phyloP scores from a whole-genome alignment of 345 rosid genomes.

The Eucalyptus polyanthemos region DNA sequence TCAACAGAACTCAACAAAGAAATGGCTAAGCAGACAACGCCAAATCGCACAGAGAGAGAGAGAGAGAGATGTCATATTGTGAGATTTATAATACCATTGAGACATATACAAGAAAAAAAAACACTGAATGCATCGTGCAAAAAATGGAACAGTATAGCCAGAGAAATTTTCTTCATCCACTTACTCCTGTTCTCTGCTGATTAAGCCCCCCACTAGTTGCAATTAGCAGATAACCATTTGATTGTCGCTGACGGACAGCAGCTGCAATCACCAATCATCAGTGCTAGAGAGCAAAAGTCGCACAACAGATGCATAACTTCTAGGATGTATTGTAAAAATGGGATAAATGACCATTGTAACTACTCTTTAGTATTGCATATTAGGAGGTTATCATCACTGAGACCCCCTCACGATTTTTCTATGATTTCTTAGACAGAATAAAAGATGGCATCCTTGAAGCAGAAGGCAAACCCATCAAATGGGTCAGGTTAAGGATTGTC shows the following conservation, averaged over 20 bases:
- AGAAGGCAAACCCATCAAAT: not conserved
- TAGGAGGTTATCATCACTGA: not conserved
- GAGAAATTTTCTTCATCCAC: constrained; percentile 6
- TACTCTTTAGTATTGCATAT: not conserved
- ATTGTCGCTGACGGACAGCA: constrained; percentile 42
- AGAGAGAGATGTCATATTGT: not conserved
- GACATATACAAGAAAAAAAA: not conserved
- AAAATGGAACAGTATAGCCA: not conserved
- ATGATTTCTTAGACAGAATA: not conserved
- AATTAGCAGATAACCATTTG: constrained; percentile 94
- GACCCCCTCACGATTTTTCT: not conserved
- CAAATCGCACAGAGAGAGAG: not conserved
- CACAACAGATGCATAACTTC: not conserved
- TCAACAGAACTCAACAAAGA: not conserved
- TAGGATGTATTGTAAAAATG: not conserved
- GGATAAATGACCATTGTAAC: not conserved
- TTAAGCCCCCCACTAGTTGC: constrained; percentile 98
- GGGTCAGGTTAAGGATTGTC: not conserved
- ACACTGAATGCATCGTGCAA: not conserved
- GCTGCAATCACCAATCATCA: constrained; percentile 27
- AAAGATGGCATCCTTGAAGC: not conserved
- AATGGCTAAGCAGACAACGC: not conserved
- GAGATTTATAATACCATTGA: not conserved
- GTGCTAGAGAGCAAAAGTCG: not conserved
- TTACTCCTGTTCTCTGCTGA: constrained; percentile 99